Conservation (phyloP, 2,329 filamentous ascomycete species). For the Trichophaea hybrida region DNA sequence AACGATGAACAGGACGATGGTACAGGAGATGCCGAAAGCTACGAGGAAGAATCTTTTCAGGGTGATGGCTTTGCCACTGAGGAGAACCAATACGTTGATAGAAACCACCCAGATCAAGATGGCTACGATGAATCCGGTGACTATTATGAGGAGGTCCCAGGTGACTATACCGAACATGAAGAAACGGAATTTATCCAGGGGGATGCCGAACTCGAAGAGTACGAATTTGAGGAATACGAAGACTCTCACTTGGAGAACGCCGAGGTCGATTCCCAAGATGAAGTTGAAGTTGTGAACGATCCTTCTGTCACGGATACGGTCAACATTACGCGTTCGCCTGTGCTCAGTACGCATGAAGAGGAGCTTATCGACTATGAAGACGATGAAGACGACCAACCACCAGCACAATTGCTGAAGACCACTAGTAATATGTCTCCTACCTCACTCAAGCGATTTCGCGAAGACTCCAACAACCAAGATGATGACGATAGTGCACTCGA, state of each 20-base stretch:
- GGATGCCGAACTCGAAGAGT: background rate
- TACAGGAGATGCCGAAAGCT: background rate
- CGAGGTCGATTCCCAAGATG: background rate
- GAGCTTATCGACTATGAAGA: conserved; percentile 7
- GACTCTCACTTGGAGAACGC: background rate
- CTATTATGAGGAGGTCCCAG: background rate
- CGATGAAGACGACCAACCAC: background rate
- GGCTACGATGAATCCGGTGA: background rate
- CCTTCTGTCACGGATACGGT: background rate
- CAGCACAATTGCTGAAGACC: background rate
- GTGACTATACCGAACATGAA: too few species aligned
- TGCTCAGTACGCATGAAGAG: background rate
- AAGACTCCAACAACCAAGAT: background rate
- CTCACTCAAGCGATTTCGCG: background rate
- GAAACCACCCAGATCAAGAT: background rate
- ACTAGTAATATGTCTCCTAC: background rate
- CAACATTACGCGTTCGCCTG: background rate
- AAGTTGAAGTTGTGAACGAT: background rate
- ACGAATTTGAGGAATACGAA: background rate
- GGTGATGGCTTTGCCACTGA: background rate
- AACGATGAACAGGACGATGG: background rate
- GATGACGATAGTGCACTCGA: background rate
- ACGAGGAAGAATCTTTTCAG: background rate
- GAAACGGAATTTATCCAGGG: background rate
- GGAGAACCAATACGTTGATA: background rate